Evolutionary conservation across 352 stramenopile species (phyloP).

Genomic region (Phytophthora multivora): DNA sequence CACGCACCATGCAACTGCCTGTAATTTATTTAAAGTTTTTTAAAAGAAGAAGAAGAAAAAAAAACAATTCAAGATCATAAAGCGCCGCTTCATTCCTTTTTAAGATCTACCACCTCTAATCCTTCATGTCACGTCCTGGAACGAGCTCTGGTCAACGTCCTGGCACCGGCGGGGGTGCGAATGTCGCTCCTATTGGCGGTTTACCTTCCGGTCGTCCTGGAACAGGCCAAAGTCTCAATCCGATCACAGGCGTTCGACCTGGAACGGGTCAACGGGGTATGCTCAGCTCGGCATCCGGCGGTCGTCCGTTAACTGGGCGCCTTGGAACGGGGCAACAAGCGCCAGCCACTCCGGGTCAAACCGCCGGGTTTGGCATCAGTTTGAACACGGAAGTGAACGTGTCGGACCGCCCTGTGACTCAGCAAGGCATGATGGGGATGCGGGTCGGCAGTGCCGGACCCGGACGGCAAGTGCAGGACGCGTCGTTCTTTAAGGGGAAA

Average conservation of each 20-base stretch:
- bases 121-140: constrained; percentile 37
- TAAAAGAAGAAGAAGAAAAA: too few species aligned
- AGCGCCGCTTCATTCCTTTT: constrained; percentile 4
- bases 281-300: constrained; percentile 52
- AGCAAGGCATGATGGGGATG: constrained; percentile 94
- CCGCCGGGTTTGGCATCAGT: constrained; percentile 72
- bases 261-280: constrained; percentile 59
- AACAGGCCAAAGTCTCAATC: constrained; percentile 65
- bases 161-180: constrained; percentile 49
- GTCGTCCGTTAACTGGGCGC: constrained; percentile 57
- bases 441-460: constrained; percentile 69
- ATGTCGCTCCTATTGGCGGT: constrained; percentile 24
- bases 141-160: constrained; percentile 64
- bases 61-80: background rate
- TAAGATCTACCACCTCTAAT: background rate
- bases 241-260: constrained; percentile 54
- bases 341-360: constrained; percentile 69
- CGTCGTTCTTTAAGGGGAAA: constrained; percentile 90
- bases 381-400: constrained; percentile 93
- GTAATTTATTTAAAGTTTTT: background rate
- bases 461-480: constrained; percentile 86
- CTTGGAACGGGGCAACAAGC: constrained; percentile 56
- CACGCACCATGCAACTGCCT: constrained; percentile 24
- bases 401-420: constrained; percentile 90
- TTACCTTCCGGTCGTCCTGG: constrained; percentile 45